Evolutionary conservation across 768 basidiomycete genomes (phyloP).

Genomic region (Lentinus brumalis): DNA sequence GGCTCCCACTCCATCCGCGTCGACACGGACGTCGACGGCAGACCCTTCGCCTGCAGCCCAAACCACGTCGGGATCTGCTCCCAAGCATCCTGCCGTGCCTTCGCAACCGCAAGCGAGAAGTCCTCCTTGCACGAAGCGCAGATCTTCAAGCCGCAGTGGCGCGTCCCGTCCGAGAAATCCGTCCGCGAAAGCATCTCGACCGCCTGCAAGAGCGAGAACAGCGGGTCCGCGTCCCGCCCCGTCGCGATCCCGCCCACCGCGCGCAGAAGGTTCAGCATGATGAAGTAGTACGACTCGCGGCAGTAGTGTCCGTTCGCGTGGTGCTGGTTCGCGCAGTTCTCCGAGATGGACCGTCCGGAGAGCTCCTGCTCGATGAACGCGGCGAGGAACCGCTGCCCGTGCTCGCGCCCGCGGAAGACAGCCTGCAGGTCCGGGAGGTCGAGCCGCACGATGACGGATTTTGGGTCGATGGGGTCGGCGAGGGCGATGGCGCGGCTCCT

Average conservation of each 20-base stretch:
- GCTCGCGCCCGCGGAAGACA: conserved; percentile 66
- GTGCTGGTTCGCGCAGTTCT: conserved; percentile 48
- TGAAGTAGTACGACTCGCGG: conserved; percentile 72
- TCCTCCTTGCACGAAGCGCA: conserved; percentile 54
- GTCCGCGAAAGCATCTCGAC: conserved; percentile 71
- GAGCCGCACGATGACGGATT: conserved; percentile 26
- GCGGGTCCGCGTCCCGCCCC: conserved; percentile 74
- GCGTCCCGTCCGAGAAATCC: conserved; percentile 67
- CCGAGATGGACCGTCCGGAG: conserved; percentile 47
- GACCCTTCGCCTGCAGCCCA: conserved; percentile 38
- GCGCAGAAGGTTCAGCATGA: conserved; percentile 72
- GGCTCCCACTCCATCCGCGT: background rate
- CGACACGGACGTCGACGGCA: background rate
- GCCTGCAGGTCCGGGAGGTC: conserved; percentile 40
- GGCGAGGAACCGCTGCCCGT: conserved; percentile 61
- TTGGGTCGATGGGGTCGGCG: conserved; percentile 9
- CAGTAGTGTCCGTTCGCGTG: conserved; percentile 45
- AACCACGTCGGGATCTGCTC: conserved; percentile 64
- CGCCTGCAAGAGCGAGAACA: conserved; percentile 69
- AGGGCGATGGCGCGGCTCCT: conserved; percentile 10
- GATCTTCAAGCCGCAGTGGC: conserved; percentile 53
- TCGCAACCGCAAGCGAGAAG: conserved; percentile 42
- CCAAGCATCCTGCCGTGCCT: conserved; percentile 66
- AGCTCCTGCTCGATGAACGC: conserved; percentile 61
- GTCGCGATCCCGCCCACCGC: conserved; percentile 70